Base-by-base conservation (phyloP, 1,139 yeast species). In the Hanseniaspora sp. region DNA sequence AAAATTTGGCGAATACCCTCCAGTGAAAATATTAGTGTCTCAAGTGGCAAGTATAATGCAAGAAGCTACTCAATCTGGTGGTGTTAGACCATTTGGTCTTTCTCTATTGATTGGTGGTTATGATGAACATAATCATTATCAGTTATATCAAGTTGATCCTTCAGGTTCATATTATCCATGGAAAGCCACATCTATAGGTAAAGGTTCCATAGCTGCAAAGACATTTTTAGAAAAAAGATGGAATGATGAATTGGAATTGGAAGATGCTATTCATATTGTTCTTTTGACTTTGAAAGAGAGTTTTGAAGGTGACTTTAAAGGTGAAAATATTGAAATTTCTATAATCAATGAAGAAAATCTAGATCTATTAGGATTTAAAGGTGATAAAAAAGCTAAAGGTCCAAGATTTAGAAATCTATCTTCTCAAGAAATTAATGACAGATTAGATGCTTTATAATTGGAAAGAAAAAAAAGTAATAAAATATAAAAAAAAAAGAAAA, bases 151-250 rank as follows among this genome's bases (percentile, higher is more conserved):
- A 70, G 95, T 94, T 51, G 98, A 94, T 71, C 99, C 99, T 6
- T 85, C 95, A 6, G 99, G 99, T 13, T 83, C 96, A 55, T 94
- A 85, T 69, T 94, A 87, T 77, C 97, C 98, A n/a, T 94, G 99
- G 99, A 92, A 92, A 71, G 98, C 98, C 33, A 92, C 98, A 4
- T 97, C 98, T 33, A 92, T 94, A 63, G 99, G 99, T 59, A 90
- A 88, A 68, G 95, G 96, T 33, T 82, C 96, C 6, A 81, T 82
- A 45, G 85, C 95, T 8, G 98, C 98, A 39, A 92, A 94, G 74
- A 92, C 98, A 0, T 94, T 94, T 65, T 74, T 94, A 66, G 98
- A 94, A 68, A 94, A 94, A 73, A 83, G 98, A 72, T 94, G 97
- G 96, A 90, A 88, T 66, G 95, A 88, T 61, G 95, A 92, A 67